phyloP scores from a whole-genome alignment of 2,329 filamentous ascomycete species.

The Hypoxylon sp. region DNA sequence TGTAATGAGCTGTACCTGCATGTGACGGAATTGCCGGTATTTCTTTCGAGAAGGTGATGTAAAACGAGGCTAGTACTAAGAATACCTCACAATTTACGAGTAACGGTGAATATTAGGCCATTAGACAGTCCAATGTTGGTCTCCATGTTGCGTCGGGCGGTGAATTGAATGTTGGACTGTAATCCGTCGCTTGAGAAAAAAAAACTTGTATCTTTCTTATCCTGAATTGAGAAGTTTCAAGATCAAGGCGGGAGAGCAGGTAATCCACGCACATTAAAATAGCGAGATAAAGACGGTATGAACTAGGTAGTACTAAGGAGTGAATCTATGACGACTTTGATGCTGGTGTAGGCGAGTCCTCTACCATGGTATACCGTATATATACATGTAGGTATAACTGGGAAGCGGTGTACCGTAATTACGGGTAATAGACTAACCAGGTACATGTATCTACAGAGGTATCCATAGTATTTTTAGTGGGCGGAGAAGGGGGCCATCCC shows the following conservation, averaged over 20 bases:
- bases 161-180: too few species aligned
- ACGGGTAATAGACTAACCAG: not conserved
- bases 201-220: not conserved
- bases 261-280: not conserved
- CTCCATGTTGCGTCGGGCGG: not conserved
- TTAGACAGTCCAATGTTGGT: not conserved
- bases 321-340: too few species aligned
- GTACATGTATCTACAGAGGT: not conserved
- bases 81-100: too few species aligned
- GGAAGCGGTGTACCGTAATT: constrained; percentile 2
- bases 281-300: too few species aligned
- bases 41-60: not conserved
- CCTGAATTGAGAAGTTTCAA: constrained; percentile 1
- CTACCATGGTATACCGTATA: not conserved
- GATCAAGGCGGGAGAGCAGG: constrained; percentile 1
- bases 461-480: not conserved
- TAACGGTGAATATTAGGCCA: too few species aligned
- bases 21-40: not conserved
- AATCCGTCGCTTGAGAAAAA: not conserved
- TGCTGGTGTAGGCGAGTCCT: too few species aligned
- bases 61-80: not conserved
- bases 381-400: not conserved
- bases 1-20: constrained; percentile 21
- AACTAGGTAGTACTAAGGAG: too few species aligned
- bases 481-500: not conserved